Evolutionary conservation across 371 early-diverging fungal genomes (phyloP).

Genomic region (Nosema bombycis): DNA sequence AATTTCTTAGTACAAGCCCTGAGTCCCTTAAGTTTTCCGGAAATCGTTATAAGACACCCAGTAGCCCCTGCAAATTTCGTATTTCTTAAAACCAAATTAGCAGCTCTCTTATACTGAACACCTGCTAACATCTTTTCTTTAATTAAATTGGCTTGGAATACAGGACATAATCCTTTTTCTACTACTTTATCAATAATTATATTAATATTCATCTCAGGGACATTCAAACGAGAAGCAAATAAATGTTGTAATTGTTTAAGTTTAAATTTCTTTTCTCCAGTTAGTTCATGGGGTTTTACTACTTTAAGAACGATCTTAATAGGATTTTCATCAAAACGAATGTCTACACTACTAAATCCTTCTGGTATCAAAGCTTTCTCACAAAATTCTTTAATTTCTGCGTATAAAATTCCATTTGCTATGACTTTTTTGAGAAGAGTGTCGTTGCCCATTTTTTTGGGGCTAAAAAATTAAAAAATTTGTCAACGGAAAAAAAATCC

Average conservation of each 20-base stretch:
- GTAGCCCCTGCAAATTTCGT: slow-evolving; percentile 98
- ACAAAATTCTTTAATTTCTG: slow-evolving; percentile 67
- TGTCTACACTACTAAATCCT: slow-evolving; percentile 90
- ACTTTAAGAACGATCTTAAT: slow-evolving; percentile 97
- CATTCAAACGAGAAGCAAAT: slow-evolving; percentile 94
- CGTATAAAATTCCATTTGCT: slow-evolving; percentile 58
- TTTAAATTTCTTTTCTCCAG: slow-evolving; percentile 94
- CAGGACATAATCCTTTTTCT: slow-evolving; percentile 93
- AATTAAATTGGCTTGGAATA: slow-evolving; percentile 94
- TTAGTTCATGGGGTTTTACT: slow-evolving; percentile 88
- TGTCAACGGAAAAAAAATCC: neutral
- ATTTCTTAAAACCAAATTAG: slow-evolving; percentile 92
- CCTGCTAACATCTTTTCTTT: slow-evolving; percentile 89
- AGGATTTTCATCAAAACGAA: slow-evolving; percentile 89
- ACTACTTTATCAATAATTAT: slow-evolving; percentile 94
- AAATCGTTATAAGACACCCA: slow-evolving; percentile 96
- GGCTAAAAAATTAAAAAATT: slow-evolving; percentile 36
- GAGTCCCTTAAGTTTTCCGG: slow-evolving; percentile 98
- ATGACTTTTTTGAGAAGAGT: slow-evolving; percentile 50
- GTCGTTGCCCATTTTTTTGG: slow-evolving; percentile 17
- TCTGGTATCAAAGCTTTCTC: slow-evolving; percentile 69
- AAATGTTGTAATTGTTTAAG: slow-evolving; percentile 92
- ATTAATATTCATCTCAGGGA: slow-evolving; percentile 89
- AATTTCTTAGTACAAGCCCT: slow-evolving; percentile 99
- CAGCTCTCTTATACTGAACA: slow-evolving; percentile 83